These are phyloP conservation scores for Eucalyptus tenuipes DNA, from an alignment of 345 rosid genomes.

Conservation along the genomic window DNA sequence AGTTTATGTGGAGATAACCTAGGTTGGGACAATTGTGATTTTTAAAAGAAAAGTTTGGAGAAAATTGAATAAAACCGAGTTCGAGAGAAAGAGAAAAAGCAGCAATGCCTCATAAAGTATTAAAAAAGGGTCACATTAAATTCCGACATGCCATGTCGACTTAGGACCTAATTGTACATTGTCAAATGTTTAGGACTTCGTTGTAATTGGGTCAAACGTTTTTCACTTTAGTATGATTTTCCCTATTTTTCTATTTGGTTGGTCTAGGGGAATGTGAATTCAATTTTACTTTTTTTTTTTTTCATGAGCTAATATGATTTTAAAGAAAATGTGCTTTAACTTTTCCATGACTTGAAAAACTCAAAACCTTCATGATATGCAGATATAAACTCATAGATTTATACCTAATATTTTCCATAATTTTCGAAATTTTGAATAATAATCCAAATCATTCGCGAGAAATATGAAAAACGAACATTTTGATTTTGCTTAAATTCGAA, in stretches of 20 bases:
- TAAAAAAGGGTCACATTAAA: not conserved
- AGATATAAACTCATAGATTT: too few relatives aligned
- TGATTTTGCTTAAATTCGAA: not conserved
- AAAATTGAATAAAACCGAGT: not conserved
- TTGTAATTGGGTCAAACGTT: not conserved
- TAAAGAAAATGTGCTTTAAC: not conserved
- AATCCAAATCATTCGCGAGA: not conserved
- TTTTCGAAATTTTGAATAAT: not conserved
- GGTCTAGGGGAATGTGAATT: not conserved
- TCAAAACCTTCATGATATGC: not conserved
- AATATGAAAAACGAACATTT: not conserved
- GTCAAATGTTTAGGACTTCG: not conserved
- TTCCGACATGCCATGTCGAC: not conserved
- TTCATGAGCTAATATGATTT: not conserved
- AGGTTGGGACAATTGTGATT: accelerated
- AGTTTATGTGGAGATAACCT: too few relatives aligned
- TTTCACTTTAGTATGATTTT: not conserved
- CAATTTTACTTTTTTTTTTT: not conserved
- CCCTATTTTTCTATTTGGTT: not conserved
- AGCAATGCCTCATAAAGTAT: not conserved
- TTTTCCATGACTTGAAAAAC: not conserved
- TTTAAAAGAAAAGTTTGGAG: not conserved
- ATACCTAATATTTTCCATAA: too few relatives aligned
- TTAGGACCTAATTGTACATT: not conserved
- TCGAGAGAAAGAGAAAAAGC: not conserved